Conservation (phyloP, 2,329 filamentous ascomycete genomes). For the Aspergillus oerlinghausenensis region DNA sequence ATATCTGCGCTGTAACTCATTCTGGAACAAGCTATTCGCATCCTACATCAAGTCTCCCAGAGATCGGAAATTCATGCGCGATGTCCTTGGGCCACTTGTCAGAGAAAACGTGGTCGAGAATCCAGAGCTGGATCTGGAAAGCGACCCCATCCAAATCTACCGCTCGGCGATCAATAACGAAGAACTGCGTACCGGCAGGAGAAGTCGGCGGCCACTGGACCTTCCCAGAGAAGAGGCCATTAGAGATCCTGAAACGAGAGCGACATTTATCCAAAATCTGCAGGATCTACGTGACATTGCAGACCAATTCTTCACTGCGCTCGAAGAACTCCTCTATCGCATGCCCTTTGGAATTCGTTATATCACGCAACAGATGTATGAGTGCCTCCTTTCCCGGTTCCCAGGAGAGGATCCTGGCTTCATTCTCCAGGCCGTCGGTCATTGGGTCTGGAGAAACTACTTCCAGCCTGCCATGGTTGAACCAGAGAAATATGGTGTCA, state of each 20-base stretch:
- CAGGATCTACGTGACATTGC: constrained; percentile 92
- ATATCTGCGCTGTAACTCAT: constrained; percentile 82
- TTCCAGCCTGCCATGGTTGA: constrained; percentile 83
- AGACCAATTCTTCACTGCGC: constrained; percentile 76
- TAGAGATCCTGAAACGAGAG: constrained; percentile 85
- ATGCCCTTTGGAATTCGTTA: constrained; percentile 94
- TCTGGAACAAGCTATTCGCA: constrained; percentile 81
- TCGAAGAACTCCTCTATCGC: constrained; percentile 78
- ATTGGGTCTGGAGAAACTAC: constrained; percentile 94
- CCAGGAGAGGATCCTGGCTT: constrained; percentile 71
- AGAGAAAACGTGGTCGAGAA: constrained; percentile 92
- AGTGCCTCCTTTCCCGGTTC: constrained; percentile 71
- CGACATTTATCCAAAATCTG: constrained; percentile 89
- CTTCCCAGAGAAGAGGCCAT: constrained; percentile 92
- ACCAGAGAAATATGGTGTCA: constrained; percentile 87
- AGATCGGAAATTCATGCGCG: constrained; percentile 86
- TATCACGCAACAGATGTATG: constrained; percentile 79
- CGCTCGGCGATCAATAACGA: constrained; percentile 94
- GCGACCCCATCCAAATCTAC: constrained; percentile 96
- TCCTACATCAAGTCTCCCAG: constrained; percentile 88
- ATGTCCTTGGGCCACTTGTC: constrained; percentile 78
- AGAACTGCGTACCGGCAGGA: constrained; percentile 82
- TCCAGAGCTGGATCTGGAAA: constrained; percentile 84
- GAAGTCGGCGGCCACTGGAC: constrained; percentile 75
- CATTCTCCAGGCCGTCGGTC: constrained; percentile 75